Evolutionary conservation across 1,284 basidiomycete species (phyloP).

Genomic region (Trichosporon ovoides): DNA sequence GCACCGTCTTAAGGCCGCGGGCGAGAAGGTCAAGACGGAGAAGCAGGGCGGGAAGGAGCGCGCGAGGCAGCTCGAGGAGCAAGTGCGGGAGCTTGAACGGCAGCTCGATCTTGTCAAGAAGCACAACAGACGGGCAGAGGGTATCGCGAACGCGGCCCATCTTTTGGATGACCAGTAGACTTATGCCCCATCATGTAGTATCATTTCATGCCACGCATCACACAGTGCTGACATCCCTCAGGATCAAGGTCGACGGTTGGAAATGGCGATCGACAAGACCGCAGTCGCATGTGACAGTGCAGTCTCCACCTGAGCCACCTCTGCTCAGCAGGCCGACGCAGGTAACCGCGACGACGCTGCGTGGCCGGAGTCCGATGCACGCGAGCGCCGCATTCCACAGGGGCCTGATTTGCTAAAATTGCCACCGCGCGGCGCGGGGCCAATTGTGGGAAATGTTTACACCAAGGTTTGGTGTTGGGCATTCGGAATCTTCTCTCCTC

Average conservation of each 20-base stretch:
- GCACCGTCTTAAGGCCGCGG: conserved; percentile 69
- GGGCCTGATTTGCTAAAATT: too few relatives aligned
- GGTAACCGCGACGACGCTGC: not conserved
- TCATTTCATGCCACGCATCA: not conserved
- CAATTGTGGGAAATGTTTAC: not conserved
- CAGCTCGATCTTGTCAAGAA: conserved; percentile 37
- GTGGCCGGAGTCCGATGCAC: too few relatives aligned
- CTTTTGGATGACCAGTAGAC: conserved; percentile 17
- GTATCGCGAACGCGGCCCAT: conserved; percentile 37
- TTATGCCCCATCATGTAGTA: not conserved
- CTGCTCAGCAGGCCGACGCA: not conserved
- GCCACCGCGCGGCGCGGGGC: too few relatives aligned
- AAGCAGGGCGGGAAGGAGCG: conserved; percentile 88
- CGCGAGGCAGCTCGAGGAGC: conserved; percentile 50
- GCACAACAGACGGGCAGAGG: conserved; percentile 39
- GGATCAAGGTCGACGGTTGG: too few relatives aligned
- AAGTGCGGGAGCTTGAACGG: conserved; percentile 46
- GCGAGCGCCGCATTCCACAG: too few relatives aligned
- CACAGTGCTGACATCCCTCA: too few relatives aligned
- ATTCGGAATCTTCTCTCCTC: too few relatives aligned
- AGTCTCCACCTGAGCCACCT: not conserved
- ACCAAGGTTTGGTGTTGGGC: not conserved
- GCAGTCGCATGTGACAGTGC: too few relatives aligned
- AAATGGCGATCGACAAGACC: too few relatives aligned
- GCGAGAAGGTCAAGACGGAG: conserved; percentile 92